Percentiles rank a stretch among this genome's conserved stretches.
These are phyloP conservation scores for Suillus variegatus DNA, from an alignment of 768 basidiomycete genomes.

Conservation along the genomic window DNA sequence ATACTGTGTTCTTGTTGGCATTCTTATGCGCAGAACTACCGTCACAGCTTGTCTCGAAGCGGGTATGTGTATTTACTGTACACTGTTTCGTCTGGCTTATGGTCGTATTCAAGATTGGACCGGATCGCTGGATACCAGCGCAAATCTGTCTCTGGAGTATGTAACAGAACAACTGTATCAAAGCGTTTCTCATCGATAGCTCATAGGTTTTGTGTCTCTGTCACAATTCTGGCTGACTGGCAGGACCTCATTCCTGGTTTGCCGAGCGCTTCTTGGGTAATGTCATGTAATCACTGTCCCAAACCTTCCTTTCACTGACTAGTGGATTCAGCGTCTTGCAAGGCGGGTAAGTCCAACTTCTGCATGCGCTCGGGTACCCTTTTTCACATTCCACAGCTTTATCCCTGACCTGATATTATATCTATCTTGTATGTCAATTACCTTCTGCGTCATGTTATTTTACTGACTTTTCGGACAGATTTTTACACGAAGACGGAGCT, in stretches of 20 bases:
- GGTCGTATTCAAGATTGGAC: slow-evolving; percentile 45
- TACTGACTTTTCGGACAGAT: slow-evolving; percentile 4
- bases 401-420: slow-evolving; percentile 64
- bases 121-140: slow-evolving; percentile 64
- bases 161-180: background rate
- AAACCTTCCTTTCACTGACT: background rate
- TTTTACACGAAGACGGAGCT: slow-evolving; percentile 64
- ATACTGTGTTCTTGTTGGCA: slow-evolving; percentile 50
- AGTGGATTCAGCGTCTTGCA: slow-evolving; percentile 38
- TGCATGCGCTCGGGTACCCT: background rate
- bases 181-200: background rate
- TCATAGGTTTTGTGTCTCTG: slow-evolving; percentile 43
- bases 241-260: slow-evolving; percentile 48
- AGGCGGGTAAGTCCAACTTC: slow-evolving; percentile 38
- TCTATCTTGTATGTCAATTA: slow-evolving; percentile 48
- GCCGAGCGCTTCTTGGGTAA: slow-evolving; percentile 49
- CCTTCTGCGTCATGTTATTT: background rate
- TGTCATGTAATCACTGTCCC: slow-evolving; percentile 7
- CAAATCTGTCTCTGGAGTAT: slow-evolving; percentile 57
- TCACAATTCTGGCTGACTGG: slow-evolving; percentile 59
- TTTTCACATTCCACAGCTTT: slow-evolving; percentile 35
- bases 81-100: background rate
- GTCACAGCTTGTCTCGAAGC: slow-evolving; percentile 63
- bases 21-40: slow-evolving; percentile 61
- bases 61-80: slow-evolving; percentile 32